phyloP scores from a whole-genome alignment of 345 rosid species.

The Gossypium anomalum region DNA sequence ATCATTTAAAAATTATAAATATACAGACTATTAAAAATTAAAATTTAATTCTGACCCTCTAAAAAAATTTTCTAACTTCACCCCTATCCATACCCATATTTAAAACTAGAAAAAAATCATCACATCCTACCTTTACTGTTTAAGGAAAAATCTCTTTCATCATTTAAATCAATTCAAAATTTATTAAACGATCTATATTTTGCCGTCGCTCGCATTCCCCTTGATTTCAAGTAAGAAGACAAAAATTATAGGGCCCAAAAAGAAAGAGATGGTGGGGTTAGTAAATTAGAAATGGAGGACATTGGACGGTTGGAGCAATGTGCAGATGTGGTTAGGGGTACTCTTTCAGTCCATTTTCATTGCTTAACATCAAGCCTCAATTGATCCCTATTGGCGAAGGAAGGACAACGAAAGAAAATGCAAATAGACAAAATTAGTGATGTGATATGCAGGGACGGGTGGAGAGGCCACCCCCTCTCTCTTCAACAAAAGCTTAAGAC shows the following conservation, averaged over 20 bases:
- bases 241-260: background rate
- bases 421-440: background rate
- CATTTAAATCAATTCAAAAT: too few relatives aligned
- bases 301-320: background rate
- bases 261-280: background rate
- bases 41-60: fast-evolving
- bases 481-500: too few relatives aligned
- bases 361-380: background rate
- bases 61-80: too few relatives aligned
- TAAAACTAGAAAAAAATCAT: too few relatives aligned
- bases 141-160: too few relatives aligned
- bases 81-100: too few relatives aligned
- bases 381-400: background rate
- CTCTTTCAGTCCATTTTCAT: background rate
- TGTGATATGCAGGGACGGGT: background rate
- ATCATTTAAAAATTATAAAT: too few relatives aligned
- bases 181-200: too few relatives aligned
- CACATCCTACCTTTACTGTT: too few relatives aligned
- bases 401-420: background rate
- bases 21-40: too few relatives aligned
- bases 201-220: background rate
- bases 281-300: background rate
- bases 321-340: background rate
- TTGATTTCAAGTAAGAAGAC: background rate
- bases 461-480: background rate